A percentile compares a stretch with the other conserved stretches of the same genome.
Evolutionary conservation across 2,329 filamentous ascomycete genomes (phyloP).

Genomic region (Monilinia laxa): DNA sequence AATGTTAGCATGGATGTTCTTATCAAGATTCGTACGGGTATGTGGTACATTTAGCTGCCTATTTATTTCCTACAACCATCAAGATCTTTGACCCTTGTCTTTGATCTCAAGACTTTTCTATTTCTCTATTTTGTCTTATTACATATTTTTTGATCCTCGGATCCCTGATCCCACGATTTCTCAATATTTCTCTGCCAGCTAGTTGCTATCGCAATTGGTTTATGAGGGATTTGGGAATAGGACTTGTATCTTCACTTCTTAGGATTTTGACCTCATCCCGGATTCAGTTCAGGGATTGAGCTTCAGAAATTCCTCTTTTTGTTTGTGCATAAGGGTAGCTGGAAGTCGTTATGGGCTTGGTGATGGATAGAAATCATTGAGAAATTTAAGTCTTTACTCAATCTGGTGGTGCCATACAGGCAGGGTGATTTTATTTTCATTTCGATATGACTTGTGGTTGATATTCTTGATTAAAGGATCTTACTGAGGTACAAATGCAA

Average conservation of each 20-base stretch:
- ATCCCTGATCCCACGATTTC: conserved; percentile 24
- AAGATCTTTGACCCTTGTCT: conserved; percentile 28
- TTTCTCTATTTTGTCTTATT: conserved; percentile 31
- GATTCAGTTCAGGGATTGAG: background rate
- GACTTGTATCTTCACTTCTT: conserved; percentile 32
- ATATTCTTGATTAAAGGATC: background rate
- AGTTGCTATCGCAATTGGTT: conserved; percentile 3
- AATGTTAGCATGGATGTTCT: conserved; percentile 25
- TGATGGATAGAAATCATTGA: conserved; percentile 2
- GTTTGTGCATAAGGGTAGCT: background rate
- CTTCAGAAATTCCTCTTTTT: background rate
- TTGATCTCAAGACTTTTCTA: conserved; percentile 26
- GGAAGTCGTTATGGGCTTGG: conserved; percentile 12
- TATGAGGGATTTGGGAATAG: conserved; percentile 14
- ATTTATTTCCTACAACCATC: background rate
- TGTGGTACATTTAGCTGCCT: conserved; percentile 41
- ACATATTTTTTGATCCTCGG: conserved; percentile 27
- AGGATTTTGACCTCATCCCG: conserved; percentile 23
- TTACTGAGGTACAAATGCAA: background rate
- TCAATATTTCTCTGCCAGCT: conserved; percentile 1
- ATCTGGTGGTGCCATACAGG: background rate
- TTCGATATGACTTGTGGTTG: background rate
- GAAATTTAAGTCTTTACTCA: background rate
- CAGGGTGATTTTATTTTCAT: background rate
- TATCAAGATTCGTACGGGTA: conserved; percentile 34